phyloP scores from a whole-genome alignment of 2,329 filamentous ascomycete species.

The Tolypocladium ovalisporum region DNA sequence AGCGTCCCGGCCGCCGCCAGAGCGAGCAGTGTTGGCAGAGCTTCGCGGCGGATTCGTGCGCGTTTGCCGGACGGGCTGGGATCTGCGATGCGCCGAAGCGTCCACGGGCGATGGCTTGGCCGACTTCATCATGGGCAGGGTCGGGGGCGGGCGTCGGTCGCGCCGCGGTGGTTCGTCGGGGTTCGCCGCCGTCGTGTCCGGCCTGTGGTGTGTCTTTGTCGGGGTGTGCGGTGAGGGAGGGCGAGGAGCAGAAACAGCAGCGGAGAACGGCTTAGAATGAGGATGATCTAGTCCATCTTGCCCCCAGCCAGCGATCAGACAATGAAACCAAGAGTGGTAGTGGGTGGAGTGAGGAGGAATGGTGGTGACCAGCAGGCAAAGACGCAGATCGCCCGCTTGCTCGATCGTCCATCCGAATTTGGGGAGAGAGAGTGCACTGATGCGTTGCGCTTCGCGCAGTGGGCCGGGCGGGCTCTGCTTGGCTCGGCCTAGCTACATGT shows the following conservation, averaged over 20 bases:
- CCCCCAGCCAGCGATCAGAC: not conserved
- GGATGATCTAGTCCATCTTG: not conserved
- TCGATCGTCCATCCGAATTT: not conserved
- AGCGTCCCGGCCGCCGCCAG: constrained; percentile 31
- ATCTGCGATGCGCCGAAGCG: constrained; percentile 41
- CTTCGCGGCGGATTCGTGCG: constrained; percentile 52
- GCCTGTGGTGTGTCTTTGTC: not conserved
- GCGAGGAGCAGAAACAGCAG: not conserved
- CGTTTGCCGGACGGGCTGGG: constrained; percentile 54
- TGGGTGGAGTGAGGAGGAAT: not conserved
- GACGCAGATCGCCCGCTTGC: not conserved
- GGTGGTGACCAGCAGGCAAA: not conserved
- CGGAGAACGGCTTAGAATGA: not conserved
- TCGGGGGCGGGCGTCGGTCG: constrained; percentile 6
- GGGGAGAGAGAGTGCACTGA: not conserved
- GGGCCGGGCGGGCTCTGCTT: not conserved
- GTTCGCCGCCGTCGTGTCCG: not conserved
- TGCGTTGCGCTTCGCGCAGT: not conserved
- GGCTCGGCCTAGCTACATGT: not conserved
- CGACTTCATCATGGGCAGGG: constrained; percentile 41
- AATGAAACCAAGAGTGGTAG: not conserved
- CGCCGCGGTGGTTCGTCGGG: constrained; percentile 1
- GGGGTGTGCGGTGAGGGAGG: not conserved
- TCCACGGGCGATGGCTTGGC: constrained; percentile 35
- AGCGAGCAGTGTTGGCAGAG: constrained; percentile 35